These are phyloP conservation scores for Russula sp. DNA, from an alignment of 768 basidiomycete species.

Conservation along the genomic window DNA sequence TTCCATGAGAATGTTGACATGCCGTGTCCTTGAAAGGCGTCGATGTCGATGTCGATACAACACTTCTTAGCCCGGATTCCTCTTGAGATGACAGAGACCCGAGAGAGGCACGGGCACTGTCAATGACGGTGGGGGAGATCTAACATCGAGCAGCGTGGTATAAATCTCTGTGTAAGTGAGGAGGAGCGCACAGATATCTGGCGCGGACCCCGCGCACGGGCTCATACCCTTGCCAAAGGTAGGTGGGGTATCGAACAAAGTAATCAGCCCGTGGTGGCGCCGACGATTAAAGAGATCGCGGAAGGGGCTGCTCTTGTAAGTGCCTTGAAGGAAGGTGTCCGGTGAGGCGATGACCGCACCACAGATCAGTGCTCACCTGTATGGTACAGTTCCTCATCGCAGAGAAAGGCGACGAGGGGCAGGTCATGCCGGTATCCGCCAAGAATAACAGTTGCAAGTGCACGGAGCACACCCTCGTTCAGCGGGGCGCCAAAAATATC, in stretches of 20 bases:
- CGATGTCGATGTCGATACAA: conserved; percentile 43
- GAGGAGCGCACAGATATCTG: conserved; percentile 42
- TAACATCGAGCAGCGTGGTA: conserved; percentile 62
- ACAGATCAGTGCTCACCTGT: conserved; percentile 30
- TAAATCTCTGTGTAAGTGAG: conserved; percentile 45
- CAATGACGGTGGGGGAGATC: no score
- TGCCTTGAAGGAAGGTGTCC: conserved; percentile 29
- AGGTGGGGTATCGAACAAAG: conserved; percentile 34
- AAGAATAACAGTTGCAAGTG: conserved; percentile 32
- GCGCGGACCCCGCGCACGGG: conserved; percentile 29
- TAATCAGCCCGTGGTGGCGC: conserved; percentile 36
- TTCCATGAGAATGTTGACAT: conserved; percentile 58
- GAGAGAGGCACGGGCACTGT: conserved; percentile 58
- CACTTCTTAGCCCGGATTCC: conserved; percentile 57
- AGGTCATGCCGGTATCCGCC: conserved; percentile 36
- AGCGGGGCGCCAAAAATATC: conserved; percentile 36
- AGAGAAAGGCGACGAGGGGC: conserved; percentile 36
- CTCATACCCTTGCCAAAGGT: conserved; percentile 27
- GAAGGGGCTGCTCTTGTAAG: conserved; percentile 40
- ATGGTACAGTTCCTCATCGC: conserved; percentile 43
- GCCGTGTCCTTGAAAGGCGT: conserved; percentile 45
- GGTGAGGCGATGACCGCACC: not conserved
- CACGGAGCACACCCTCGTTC: conserved; percentile 32
- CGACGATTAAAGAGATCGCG: conserved; percentile 38
- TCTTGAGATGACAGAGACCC: conserved; percentile 54